phyloP scores from a whole-genome alignment of 139 green algal species.

The Nannochloris sp. region DNA sequence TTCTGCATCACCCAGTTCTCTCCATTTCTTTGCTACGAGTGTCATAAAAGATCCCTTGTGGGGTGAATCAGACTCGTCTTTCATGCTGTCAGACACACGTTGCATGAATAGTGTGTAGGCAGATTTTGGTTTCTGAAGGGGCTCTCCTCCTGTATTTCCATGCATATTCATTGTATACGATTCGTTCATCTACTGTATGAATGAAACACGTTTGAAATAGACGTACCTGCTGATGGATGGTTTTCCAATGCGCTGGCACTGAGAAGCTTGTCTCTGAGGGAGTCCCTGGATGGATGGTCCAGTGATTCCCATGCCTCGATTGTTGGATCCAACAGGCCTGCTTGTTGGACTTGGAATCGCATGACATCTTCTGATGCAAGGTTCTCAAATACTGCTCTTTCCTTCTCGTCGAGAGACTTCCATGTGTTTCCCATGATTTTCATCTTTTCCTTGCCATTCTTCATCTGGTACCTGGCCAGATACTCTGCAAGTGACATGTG shows the following conservation, averaged over 20 bases:
- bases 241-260: no score
- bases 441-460: conserved; percentile 2
- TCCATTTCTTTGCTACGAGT: conserved; percentile 3
- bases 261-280: no score
- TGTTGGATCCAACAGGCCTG: not conserved
- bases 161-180: no score
- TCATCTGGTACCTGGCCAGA: not conserved
- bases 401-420: not conserved
- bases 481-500: conserved; percentile 1
- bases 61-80: not conserved
- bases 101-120: conserved; percentile 23
- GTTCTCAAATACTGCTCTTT: not conserved
- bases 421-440: conserved; percentile 3
- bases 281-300: not conserved
- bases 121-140: conserved; percentile 6
- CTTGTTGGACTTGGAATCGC: not conserved
- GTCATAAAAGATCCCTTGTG: conserved; percentile 6
- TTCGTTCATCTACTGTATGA: no score
- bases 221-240: no score
- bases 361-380: not conserved
- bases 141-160: not conserved
- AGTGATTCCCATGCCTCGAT: not conserved
- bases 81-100: conserved; percentile 5
- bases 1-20: conserved; percentile 6
- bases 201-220: no score